These are phyloP conservation scores for Sophora flavescens DNA, from an alignment of 306 rosid species.

Conservation along the genomic window DNA sequence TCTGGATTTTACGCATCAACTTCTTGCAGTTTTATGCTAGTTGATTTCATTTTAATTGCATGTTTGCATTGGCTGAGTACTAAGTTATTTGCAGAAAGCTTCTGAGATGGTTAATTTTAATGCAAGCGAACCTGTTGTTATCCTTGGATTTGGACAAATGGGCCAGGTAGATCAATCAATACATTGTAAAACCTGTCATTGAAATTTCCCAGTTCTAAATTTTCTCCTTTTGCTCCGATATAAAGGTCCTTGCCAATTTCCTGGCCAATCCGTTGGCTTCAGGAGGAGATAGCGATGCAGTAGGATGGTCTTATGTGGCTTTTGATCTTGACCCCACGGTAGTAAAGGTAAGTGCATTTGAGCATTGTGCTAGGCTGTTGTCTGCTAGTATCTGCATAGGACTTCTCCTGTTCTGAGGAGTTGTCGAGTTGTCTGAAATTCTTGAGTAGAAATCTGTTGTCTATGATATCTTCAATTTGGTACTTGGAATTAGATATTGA, in stretches of 20 bases:
- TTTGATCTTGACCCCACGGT: constrained; percentile 88
- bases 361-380: constrained; percentile 28
- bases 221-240: constrained; percentile 40
- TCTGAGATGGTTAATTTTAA: constrained; percentile 65
- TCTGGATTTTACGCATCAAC: constrained; percentile 29
- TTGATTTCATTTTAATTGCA: constrained; percentile 43
- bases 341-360: constrained; percentile 74
- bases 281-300: constrained; percentile 65
- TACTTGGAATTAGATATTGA: constrained; percentile 18
- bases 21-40: constrained; percentile 32
- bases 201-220: constrained; percentile 38
- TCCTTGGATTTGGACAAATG: constrained; percentile 99
- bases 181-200: constrained; percentile 44
- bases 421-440: constrained; percentile 28
- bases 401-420: constrained; percentile 6
- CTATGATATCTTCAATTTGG: constrained; percentile 15
- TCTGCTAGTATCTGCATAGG: constrained; percentile 12
- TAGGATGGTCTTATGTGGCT: constrained; percentile 82
- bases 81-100: constrained; percentile 60
- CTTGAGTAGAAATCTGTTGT: constrained; percentile 20
- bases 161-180: constrained; percentile 76
- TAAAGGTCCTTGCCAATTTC: constrained; percentile 95
- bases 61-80: constrained; percentile 45
- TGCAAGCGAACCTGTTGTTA: constrained; percentile 84
- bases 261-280: constrained; percentile 83